Conservation (phyloP, 164 flowering plant species). For the Magnolia kwangsiensis region DNA sequence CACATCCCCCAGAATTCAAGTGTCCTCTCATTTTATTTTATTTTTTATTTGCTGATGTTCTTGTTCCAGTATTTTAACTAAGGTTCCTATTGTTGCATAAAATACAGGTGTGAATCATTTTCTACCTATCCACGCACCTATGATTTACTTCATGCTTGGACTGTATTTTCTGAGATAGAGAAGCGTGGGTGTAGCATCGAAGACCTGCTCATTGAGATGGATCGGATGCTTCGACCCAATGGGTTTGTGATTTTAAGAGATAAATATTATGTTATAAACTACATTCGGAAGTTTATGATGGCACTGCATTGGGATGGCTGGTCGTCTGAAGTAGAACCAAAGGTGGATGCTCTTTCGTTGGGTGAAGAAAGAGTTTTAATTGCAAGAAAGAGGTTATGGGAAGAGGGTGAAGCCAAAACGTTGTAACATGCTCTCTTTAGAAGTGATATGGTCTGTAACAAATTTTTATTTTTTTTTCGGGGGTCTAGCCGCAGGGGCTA, state of each 20-base stretch:
- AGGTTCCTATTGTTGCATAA: background rate
- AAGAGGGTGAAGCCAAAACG: constrained; percentile 10
- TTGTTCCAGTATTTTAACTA: background rate
- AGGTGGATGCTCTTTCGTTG: constrained; percentile 52
- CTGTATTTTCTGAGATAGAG: constrained; percentile 60
- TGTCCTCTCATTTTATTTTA: background rate
- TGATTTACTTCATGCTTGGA: constrained; percentile 90
- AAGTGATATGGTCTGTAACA: background rate
- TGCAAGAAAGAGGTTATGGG: constrained; percentile 67
- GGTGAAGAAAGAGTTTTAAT: constrained; percentile 69
- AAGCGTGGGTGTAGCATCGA: constrained; percentile 59
- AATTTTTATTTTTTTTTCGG: background rate
- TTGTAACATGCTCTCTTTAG: background rate
- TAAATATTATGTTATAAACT: constrained; percentile 43
- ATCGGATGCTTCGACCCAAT: constrained; percentile 70
- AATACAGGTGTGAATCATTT: constrained; percentile 78
- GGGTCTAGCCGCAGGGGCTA: background rate
- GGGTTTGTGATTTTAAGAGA: constrained; percentile 89
- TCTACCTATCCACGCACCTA: constrained; percentile 93
- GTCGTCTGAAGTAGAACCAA: constrained; percentile 66
- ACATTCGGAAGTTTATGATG: constrained; percentile 48
- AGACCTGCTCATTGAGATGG: constrained; percentile 90
- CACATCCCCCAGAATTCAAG: background rate
- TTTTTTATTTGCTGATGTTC: background rate
- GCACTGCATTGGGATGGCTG: constrained; percentile 78